phyloP scores from a whole-genome alignment of 257 asterid genomes.

The Lithospermum erythrorhizon region DNA sequence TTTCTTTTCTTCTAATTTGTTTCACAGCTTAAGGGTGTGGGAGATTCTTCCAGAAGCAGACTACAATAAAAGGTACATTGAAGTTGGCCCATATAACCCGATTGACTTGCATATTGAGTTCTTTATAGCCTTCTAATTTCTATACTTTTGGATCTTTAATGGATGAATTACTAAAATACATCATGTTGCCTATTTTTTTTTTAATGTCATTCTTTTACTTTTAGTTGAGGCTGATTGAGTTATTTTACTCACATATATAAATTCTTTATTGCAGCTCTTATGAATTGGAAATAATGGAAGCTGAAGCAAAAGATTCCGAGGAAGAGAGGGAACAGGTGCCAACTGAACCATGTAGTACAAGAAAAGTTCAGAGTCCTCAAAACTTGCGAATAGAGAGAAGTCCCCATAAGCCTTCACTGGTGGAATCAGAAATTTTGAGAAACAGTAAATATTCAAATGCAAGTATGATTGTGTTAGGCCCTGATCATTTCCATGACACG shows the following conservation, averaged over 20 bases:
- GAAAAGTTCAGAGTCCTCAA: slow-evolving; percentile 27
- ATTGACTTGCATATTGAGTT: background rate
- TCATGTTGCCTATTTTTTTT: background rate
- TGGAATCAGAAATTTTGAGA: slow-evolving; percentile 25
- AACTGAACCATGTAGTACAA: slow-evolving; percentile 18
- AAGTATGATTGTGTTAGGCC: slow-evolving; percentile 18
- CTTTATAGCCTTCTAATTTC: background rate
- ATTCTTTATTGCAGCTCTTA: slow-evolving; percentile 40
- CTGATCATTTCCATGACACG: slow-evolving; percentile 17
- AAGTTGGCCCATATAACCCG: slow-evolving; percentile 5
- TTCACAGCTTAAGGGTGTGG: slow-evolving; percentile 77
- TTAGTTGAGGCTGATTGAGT: background rate
- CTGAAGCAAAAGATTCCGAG: slow-evolving; percentile 91
- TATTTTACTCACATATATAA: background rate
- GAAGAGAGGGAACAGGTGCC: slow-evolving; percentile 55
- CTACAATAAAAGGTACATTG: slow-evolving; percentile 54
- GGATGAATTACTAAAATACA: background rate
- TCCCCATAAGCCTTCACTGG: slow-evolving; percentile 24
- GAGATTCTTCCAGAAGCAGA: slow-evolving; percentile 71
- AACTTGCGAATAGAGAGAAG: slow-evolving; percentile 16
- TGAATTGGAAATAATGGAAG: slow-evolving; percentile 67
- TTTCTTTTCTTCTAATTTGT: slow-evolving; percentile 1
- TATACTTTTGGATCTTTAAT: background rate
- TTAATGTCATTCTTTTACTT: too few species aligned
- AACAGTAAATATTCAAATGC: slow-evolving; percentile 20